phyloP scores from a whole-genome alignment of 202 grass and related monocot species.

The Panicum hallii region DNA sequence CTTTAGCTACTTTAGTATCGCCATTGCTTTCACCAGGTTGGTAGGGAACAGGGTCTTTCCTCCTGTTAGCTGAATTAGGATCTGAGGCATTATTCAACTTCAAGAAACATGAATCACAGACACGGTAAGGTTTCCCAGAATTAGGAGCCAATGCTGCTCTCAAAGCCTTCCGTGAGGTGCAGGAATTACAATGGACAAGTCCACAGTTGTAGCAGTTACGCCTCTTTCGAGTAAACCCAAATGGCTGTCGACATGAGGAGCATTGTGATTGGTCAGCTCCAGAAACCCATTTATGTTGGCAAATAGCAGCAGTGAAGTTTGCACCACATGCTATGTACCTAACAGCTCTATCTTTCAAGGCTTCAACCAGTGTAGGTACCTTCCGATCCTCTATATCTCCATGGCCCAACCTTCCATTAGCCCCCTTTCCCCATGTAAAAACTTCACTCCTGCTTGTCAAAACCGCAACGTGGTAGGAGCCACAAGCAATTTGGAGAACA shows the following conservation, averaged over 20 bases:
- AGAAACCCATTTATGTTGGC: slow-evolving; percentile 81
- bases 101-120: slow-evolving; percentile 90
- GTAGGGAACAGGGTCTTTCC: slow-evolving; percentile 52
- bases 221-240: slow-evolving; percentile 93
- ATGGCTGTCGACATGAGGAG: slow-evolving; percentile 74
- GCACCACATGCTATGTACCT: slow-evolving; percentile 87
- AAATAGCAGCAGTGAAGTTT: slow-evolving; percentile 88
- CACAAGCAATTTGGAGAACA: slow-evolving; percentile 78
- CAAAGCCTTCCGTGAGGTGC: slow-evolving; percentile 77
- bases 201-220: slow-evolving; percentile 94
- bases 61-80: slow-evolving; percentile 54
- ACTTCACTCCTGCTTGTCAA: slow-evolving; percentile 78
- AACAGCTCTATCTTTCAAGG: slow-evolving; percentile 83
- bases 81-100: slow-evolving; percentile 75
- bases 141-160: slow-evolving; percentile 83
- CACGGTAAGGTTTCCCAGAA: slow-evolving; percentile 84
- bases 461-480: slow-evolving; percentile 86
- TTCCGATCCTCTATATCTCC: slow-evolving; percentile 93
- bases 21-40: slow-evolving; percentile 60
- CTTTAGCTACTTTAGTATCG: slow-evolving; percentile 45
- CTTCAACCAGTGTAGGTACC: slow-evolving; percentile 73
- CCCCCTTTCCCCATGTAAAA: slow-evolving; percentile 96
- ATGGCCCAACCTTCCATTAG: slow-evolving; percentile 95
- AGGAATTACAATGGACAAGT: slow-evolving; percentile 82
- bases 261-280: slow-evolving; percentile 84